Evolutionary conservation across 495 filamentous ascomycete genomes (phyloP).

Genomic region (Xylaria longipes): DNA sequence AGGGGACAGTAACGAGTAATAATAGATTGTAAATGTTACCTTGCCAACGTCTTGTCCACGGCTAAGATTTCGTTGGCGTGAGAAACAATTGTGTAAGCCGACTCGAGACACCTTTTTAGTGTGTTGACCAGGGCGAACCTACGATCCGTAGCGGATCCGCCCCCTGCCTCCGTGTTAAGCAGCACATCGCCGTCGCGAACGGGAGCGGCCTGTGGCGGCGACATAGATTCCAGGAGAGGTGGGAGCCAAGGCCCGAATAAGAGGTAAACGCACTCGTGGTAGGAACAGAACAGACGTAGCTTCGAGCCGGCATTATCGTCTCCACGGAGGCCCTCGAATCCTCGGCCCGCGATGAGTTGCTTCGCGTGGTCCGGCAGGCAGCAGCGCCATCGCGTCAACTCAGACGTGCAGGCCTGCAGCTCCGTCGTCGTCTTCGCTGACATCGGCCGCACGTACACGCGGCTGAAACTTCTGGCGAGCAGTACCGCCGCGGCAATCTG

Average conservation of each 20-base stretch:
- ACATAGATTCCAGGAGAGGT: conserved; percentile 6
- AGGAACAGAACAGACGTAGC: conserved; percentile 7
- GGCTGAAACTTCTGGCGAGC: background rate
- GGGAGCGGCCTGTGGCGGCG: background rate
- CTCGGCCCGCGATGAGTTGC: conserved; percentile 3
- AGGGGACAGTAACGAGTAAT: background rate
- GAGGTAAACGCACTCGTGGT: conserved; percentile 16
- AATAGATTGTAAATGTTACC: background rate
- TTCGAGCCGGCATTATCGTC: conserved; percentile 11
- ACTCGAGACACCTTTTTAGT: conserved; percentile 3
- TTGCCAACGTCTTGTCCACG: background rate
- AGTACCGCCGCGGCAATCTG: background rate
- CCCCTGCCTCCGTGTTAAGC: background rate
- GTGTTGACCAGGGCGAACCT: background rate
- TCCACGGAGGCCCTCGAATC: conserved; percentile 11
- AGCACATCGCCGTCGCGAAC: background rate
- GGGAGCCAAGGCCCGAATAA: conserved; percentile 12
- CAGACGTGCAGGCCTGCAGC: conserved; percentile 10
- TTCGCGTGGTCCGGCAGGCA: conserved; percentile 6
- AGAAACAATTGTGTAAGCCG: conserved; percentile 13
- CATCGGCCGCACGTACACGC: conserved; percentile 1
- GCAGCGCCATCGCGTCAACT: conserved; percentile 1
- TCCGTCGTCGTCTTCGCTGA: conserved; percentile 9
- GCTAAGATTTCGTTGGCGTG: conserved; percentile 9
- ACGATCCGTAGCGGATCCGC: background rate